Evolutionary conservation across 257 asterid species (phyloP).

Genomic region (Lycium ferocissimum): DNA sequence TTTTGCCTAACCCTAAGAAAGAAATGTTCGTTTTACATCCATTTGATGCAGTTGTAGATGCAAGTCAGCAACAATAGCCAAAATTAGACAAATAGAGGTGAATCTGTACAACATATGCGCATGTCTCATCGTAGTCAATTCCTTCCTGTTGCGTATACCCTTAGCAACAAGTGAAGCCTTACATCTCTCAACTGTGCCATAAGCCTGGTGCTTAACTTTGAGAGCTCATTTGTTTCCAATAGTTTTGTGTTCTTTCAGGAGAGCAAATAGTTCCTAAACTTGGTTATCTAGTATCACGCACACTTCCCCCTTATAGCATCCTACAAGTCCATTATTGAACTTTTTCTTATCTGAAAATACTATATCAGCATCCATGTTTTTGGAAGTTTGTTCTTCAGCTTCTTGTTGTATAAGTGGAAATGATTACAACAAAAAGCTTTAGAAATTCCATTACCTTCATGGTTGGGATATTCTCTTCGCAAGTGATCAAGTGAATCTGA

Average conservation of each 20-base stretch:
- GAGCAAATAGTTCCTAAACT: not conserved
- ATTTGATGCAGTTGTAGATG: not conserved
- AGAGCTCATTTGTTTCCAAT: not conserved
- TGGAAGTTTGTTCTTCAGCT: not conserved
- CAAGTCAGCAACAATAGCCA: not conserved
- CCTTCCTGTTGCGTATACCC: not conserved
- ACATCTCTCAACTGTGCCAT: not conserved
- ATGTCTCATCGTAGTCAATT: not conserved
- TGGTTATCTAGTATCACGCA: not conserved
- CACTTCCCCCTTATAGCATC: conserved; percentile 9
- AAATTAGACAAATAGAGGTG: not conserved
- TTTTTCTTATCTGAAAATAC: not conserved
- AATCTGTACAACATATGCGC: not conserved
- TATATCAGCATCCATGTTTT: not conserved
- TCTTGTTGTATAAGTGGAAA: not conserved
- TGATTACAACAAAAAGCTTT: not conserved
- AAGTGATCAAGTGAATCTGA: too few relatives aligned
- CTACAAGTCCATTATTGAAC: not conserved
- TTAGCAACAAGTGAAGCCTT: not conserved
- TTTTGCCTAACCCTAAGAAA: conserved; percentile 33
- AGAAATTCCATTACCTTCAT: not conserved
- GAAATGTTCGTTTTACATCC: not conserved
- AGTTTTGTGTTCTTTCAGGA: not conserved
- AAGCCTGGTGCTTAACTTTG: not conserved
- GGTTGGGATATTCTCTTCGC: too few relatives aligned